Evolutionary conservation across 2,329 filamentous ascomycete species (phyloP).

Genomic region (Leptographium procerum): DNA sequence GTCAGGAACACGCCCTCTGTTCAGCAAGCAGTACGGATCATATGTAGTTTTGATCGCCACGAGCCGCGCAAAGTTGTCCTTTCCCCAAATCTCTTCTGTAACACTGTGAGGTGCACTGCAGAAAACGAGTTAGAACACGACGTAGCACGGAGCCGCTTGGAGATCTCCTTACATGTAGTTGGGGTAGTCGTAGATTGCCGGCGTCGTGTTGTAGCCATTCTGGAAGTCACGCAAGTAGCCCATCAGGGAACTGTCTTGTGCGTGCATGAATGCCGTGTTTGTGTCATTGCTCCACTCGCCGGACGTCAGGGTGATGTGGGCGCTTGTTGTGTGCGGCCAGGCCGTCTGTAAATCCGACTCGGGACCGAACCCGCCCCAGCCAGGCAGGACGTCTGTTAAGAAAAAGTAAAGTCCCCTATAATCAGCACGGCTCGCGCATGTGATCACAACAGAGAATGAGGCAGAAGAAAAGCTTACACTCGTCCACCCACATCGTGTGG

Average conservation of each 20-base stretch:
- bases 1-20: not conserved
- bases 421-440: not conserved
- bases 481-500: conserved; percentile 2
- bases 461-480: not conserved
- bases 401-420: not conserved
- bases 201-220: not conserved
- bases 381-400: not conserved
- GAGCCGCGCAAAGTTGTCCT: not conserved
- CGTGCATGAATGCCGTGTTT: conserved; percentile 3
- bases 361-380: not conserved
- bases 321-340: not conserved
- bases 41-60: not conserved
- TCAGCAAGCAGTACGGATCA: conserved; percentile 1
- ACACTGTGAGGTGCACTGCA: conserved; percentile 1
- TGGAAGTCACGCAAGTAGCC: not conserved
- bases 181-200: conserved; percentile 1
- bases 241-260: not conserved
- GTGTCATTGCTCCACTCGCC: conserved; percentile 3
- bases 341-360: not conserved
- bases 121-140: not conserved
- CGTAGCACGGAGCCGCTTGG: not conserved
- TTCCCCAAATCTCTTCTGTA: not conserved
- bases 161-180: not conserved
- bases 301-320: conserved; percentile 1
- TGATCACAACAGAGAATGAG: not conserved